Conservation (phyloP, 2,329 filamentous ascomycete genomes). For the Lasiodiplodia hormozganensis region DNA sequence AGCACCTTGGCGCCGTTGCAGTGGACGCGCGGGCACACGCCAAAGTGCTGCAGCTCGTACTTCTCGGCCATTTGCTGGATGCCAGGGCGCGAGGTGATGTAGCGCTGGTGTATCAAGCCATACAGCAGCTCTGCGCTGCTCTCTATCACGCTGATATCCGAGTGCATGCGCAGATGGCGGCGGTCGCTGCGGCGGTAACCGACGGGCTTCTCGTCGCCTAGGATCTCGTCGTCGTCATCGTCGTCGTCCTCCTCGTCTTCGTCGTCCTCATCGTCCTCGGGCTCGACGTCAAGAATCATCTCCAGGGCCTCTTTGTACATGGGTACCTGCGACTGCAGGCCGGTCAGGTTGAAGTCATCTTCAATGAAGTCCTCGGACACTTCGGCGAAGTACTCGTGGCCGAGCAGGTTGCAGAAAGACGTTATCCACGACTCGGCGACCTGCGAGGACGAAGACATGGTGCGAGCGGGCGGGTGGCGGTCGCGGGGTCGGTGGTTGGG, state of each 20-base stretch:
- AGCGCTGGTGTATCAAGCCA: conserved; percentile 96
- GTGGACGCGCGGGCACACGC: conserved; percentile 90
- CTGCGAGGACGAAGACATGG: conserved; percentile 64
- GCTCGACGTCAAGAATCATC: conserved; percentile 99
- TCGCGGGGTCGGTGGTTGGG: conserved; percentile 16
- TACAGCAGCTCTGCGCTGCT: conserved; percentile 98
- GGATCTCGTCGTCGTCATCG: conserved; percentile 60
- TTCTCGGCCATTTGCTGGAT: conserved; percentile 99
- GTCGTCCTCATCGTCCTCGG: conserved; percentile 90
- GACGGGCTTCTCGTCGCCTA: conserved; percentile 64
- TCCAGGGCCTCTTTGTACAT: conserved; percentile 99
- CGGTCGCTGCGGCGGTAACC: conserved; percentile 59
- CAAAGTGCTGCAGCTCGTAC: conserved; percentile 96
- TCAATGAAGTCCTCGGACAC: conserved; percentile 99
- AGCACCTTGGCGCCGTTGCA: conserved; percentile 90
- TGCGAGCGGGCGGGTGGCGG: conserved; percentile 30
- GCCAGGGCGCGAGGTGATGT: conserved; percentile 93
- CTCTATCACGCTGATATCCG: conserved; percentile 93
- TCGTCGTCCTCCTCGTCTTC: conserved; percentile 75
- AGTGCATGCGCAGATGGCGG: conserved; percentile 84
- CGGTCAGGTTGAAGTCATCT: conserved; percentile 99
- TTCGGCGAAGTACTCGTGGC: conserved; percentile 98
- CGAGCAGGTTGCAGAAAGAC: conserved; percentile 92
- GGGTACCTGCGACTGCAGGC: conserved; percentile 90
- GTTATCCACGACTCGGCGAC: conserved; percentile 93